phyloP scores from a whole-genome alignment of 805 yeast genomes.

The Yarrowia sp. region DNA sequence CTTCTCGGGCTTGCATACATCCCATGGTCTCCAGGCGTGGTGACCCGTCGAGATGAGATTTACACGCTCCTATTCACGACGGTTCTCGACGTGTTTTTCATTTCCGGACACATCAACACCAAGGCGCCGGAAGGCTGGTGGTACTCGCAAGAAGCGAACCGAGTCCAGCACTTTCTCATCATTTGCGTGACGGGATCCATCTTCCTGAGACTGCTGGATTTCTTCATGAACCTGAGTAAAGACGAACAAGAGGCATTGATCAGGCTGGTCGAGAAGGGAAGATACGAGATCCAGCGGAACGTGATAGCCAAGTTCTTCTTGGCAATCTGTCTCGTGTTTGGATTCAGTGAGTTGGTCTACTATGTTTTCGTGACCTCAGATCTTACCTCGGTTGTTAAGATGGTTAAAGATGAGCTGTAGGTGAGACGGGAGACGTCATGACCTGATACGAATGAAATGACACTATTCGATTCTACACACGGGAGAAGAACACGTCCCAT shows the following conservation, averaged over 20 bases:
- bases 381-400: not conserved
- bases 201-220: slow-evolving; percentile 20
- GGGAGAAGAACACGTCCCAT: too few relatives aligned
- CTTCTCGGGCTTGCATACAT: slow-evolving; percentile 35
- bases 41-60: slow-evolving; percentile 36
- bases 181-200: slow-evolving; percentile 32
- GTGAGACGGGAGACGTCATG: too few relatives aligned
- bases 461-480: too few relatives aligned
- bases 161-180: slow-evolving; percentile 27
- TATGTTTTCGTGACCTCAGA: slow-evolving; percentile 20
- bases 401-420: slow-evolving; percentile 11
- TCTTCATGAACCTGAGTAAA: slow-evolving; percentile 29
- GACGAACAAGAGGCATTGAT: slow-evolving; percentile 28
- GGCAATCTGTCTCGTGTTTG: slow-evolving; percentile 16
- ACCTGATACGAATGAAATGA: too few relatives aligned
- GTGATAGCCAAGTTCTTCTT: slow-evolving; percentile 16
- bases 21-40: slow-evolving; percentile 27
- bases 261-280: not conserved
- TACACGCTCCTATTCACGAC: slow-evolving; percentile 30
- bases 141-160: slow-evolving; percentile 24
- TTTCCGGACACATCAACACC: slow-evolving; percentile 30
- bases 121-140: slow-evolving; percentile 37
- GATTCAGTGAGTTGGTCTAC: slow-evolving; percentile 14
- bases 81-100: slow-evolving; percentile 28
- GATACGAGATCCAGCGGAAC: slow-evolving; percentile 17